phyloP scores from a whole-genome alignment of 768 basidiomycete genomes.

The Cubamyces sp. region DNA sequence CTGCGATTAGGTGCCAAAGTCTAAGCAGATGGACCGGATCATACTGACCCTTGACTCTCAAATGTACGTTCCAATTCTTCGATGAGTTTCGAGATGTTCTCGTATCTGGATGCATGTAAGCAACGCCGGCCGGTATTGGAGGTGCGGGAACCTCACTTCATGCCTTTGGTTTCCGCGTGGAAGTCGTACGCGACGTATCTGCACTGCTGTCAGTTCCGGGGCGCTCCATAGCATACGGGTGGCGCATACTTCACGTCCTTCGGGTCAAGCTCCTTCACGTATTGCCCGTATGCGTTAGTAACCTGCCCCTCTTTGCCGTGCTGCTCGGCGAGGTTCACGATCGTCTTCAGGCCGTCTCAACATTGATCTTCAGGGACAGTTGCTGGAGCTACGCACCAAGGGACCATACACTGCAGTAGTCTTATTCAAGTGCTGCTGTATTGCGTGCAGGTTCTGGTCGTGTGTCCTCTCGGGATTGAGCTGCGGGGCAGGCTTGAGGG shows the following conservation, averaged over 20 bases:
- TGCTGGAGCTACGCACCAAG: constrained; percentile 52
- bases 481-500: constrained; percentile 85
- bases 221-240: neutral
- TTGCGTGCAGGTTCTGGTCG: constrained; percentile 68
- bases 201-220: neutral
- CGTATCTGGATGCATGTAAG: constrained; percentile 58
- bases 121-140: neutral
- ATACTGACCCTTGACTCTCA: constrained; percentile 72
- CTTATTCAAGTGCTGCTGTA: constrained; percentile 74
- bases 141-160: constrained; percentile 64
- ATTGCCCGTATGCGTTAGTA: constrained; percentile 76
- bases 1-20: neutral
- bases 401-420: constrained; percentile 74
- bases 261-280: constrained; percentile 57
- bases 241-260: constrained; percentile 55
- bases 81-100: constrained; percentile 85
- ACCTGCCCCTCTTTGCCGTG: constrained; percentile 85
- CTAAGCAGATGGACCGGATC: constrained; percentile 1
- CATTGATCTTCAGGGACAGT: neutral
- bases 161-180: constrained; percentile 90
- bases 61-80: constrained; percentile 72
- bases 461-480: constrained; percentile 75
- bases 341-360: constrained; percentile 49
- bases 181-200: constrained; percentile 91
- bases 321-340: constrained; percentile 91